A percentile compares a stretch with the other conserved stretches of the same genome.
These are phyloP conservation scores for Citrus maxima DNA, from an alignment of 345 rosid genomes.

Conservation along the genomic window DNA sequence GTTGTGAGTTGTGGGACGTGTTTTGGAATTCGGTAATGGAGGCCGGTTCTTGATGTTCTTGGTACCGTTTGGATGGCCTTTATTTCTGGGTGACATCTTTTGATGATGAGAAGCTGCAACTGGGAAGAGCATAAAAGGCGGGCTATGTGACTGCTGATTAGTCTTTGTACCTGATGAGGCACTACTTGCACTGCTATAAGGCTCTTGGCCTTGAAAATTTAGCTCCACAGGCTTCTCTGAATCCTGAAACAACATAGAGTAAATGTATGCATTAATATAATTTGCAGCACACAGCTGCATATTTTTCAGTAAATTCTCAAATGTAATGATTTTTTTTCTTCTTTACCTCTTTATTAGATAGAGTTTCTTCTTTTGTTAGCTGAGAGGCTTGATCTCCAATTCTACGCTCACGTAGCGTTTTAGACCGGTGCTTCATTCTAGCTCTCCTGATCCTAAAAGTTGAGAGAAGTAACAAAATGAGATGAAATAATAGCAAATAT, in stretches of 20 bases:
- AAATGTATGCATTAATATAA: neutral
- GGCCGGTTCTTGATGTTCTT: slow-evolving; percentile 30
- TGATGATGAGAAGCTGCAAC: slow-evolving; percentile 14
- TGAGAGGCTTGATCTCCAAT: slow-evolving; percentile 22
- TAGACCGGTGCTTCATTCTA: slow-evolving; percentile 37
- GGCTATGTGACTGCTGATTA: slow-evolving; percentile 5
- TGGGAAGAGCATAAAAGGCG: slow-evolving; percentile 20
- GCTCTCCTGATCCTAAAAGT: slow-evolving; percentile 32
- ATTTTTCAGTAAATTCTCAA: neutral
- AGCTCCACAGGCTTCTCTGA: slow-evolving; percentile 10
- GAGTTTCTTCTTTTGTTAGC: slow-evolving; percentile 17
- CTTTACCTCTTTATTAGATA: slow-evolving; percentile 31
- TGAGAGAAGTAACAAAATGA: neutral
- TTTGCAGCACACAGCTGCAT: neutral
- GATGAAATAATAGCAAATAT: neutral
- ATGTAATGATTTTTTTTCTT: neutral
- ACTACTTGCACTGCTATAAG: slow-evolving; percentile 31
- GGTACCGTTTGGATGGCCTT: slow-evolving; percentile 12
- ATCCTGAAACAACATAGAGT: slow-evolving; percentile 28
- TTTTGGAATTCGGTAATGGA: slow-evolving; percentile 33
- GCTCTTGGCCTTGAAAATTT: slow-evolving; percentile 22
- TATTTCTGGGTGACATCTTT: slow-evolving; percentile 21
- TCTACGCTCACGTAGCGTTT: slow-evolving; percentile 31
- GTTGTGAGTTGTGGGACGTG: slow-evolving; percentile 12
- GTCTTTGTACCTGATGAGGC: slow-evolving; percentile 34